Evolutionary conservation across 305 asterid species (phyloP).

Genomic region (Ilex paraguariensis): DNA sequence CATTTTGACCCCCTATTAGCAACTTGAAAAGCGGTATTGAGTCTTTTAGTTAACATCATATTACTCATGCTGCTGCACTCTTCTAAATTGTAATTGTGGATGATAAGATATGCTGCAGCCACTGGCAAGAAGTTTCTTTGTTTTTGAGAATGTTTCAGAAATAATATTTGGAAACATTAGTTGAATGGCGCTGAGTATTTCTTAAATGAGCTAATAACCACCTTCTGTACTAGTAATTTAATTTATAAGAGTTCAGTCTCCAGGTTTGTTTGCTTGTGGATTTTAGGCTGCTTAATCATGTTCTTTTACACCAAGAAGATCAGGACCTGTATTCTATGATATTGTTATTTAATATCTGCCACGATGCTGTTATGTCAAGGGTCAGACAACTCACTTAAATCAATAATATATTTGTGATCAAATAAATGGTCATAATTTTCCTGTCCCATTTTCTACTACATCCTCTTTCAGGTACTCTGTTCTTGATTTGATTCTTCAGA

Average conservation of each 20-base stretch:
- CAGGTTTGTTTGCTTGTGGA: no score
- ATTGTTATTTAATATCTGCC: neutral
- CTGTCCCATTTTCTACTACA: neutral
- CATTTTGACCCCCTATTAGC: neutral
- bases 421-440: neutral
- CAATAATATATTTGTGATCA: neutral
- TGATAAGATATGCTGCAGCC: no score
- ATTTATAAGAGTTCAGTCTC: no score
- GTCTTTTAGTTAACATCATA: neutral
- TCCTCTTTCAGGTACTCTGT: slow-evolving; percentile 46
- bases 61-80: neutral
- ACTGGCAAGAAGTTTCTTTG: no score
- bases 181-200: no score
- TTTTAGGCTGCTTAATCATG: no score
- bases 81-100: neutral
- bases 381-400: neutral
- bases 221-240: no score
- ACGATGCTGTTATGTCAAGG: neutral
- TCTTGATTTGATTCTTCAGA: slow-evolving; percentile 69
- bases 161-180: no score
- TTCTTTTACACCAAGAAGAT: no score
- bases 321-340: no score
- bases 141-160: no score
- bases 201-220: no score
- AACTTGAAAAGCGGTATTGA: neutral